Conservation (phyloP, 805 yeast genomes). For the Komagataella pseudopastoris region DNA sequence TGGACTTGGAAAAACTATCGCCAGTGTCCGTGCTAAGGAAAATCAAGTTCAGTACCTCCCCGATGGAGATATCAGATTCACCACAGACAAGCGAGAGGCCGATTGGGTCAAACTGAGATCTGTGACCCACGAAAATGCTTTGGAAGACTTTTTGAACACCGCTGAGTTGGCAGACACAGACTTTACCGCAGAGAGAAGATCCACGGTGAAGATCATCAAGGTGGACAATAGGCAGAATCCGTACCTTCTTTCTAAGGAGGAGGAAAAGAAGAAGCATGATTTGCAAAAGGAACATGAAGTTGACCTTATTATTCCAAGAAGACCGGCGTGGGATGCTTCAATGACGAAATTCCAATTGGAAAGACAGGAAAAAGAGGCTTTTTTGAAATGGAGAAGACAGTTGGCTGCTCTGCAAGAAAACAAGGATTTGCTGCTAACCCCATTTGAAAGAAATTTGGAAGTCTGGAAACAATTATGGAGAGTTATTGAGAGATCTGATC, state of each 20-base stretch:
- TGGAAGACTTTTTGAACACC: slow-evolving; percentile 89
- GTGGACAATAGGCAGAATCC: slow-evolving; percentile 41
- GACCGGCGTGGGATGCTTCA: slow-evolving; percentile 73
- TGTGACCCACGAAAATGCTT: slow-evolving; percentile 85
- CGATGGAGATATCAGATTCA: slow-evolving; percentile 81
- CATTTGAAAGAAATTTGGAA: slow-evolving; percentile 92
- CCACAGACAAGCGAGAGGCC: slow-evolving; percentile 75
- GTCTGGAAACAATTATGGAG: slow-evolving; percentile 99
- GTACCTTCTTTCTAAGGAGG: slow-evolving; percentile 50
- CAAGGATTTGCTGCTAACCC: slow-evolving; percentile 79
- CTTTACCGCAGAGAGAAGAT: slow-evolving; percentile 81
- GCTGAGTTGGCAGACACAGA: slow-evolving; percentile 95
- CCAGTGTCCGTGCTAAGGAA: slow-evolving; percentile 57
- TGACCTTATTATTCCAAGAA: slow-evolving; percentile 75
- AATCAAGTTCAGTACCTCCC: slow-evolving; percentile 62
- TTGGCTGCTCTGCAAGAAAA: slow-evolving; percentile 76
- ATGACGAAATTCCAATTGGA: slow-evolving; percentile 72
- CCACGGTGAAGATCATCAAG: slow-evolving; percentile 73
- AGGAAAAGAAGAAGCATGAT: slow-evolving; percentile 43
- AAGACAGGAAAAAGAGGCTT: slow-evolving; percentile 78
- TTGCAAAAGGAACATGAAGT: slow-evolving; percentile 56
- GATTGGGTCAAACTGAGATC: slow-evolving; percentile 85
- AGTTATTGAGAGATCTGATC: slow-evolving; percentile 88
- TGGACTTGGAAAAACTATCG: slow-evolving; percentile 78
- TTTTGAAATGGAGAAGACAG: slow-evolving; percentile 87